Conservation (phyloP, 805 yeast species). For the Kuraishia cidri region DNA sequence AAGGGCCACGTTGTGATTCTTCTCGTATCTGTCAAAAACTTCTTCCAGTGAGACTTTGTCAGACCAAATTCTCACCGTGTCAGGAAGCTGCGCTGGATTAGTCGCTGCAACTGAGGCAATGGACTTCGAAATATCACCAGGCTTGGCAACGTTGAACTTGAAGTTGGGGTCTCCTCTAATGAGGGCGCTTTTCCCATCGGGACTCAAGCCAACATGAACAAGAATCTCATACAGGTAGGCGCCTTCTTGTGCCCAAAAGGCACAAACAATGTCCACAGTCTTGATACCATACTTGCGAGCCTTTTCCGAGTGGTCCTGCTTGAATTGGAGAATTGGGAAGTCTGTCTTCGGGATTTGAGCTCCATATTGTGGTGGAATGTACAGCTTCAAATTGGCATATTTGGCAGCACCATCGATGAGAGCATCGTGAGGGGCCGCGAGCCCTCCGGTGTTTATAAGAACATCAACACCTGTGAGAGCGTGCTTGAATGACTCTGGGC, state of each 20-base stretch:
- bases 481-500: neutral
- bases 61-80: conserved; percentile 31
- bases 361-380: conserved; percentile 58
- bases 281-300: conserved; percentile 28
- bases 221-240: conserved; percentile 25
- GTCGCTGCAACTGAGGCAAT: conserved; percentile 30
- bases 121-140: conserved; percentile 32
- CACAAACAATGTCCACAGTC: conserved; percentile 32
- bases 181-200: conserved; percentile 21
- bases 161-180: conserved; percentile 30
- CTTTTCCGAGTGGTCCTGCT: conserved; percentile 25
- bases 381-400: conserved; percentile 15
- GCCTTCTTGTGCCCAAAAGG: conserved; percentile 24
- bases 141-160: conserved; percentile 23
- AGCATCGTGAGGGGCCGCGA: neutral
- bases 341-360: conserved; percentile 23
- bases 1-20: conserved; percentile 23
- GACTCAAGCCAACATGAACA: conserved; percentile 25
- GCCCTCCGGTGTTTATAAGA: neutral
- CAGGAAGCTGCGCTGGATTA: conserved; percentile 30
- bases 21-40: conserved; percentile 30
- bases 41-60: conserved; percentile 28
- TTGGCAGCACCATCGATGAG: neutral
- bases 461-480: neutral
- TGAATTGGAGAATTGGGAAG: conserved; percentile 23